Percentiles rank a stretch among this genome's conserved stretches.
Conservation (phyloP, 192 early-diverging fungal genomes). For the Backusella macrospora region DNA sequence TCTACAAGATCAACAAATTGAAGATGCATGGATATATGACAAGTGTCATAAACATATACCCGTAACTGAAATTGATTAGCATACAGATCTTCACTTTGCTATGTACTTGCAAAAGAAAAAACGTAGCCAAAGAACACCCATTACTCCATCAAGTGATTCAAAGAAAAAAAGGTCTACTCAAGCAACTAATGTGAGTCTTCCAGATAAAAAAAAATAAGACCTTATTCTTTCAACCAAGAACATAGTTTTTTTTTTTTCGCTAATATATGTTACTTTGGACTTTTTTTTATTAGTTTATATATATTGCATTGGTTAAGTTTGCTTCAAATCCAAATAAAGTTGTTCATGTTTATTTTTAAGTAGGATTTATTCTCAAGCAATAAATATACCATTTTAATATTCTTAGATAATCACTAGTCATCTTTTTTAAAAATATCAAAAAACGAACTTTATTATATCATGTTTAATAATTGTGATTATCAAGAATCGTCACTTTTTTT, state of each 20-base stretch:
- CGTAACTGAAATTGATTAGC: conserved; percentile 39
- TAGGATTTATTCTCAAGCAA: no score
- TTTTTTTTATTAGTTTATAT: not conserved
- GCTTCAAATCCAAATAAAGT: no score
- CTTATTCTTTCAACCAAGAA: not conserved
- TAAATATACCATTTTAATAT: no score
- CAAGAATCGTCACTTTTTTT: no score
- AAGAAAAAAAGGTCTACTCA: not conserved
- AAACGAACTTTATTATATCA: no score
- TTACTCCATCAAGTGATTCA: not conserved
- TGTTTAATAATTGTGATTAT: no score
- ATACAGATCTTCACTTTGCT: conserved; percentile 61
- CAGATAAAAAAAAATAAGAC: conserved; percentile 18
- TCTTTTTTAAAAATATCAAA: no score
- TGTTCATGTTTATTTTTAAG: no score
- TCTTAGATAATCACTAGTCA: no score
- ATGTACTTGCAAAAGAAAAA: conserved; percentile 38
- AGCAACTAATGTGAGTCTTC: not conserved
- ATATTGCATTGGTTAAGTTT: not conserved
- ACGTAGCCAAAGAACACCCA: not conserved
- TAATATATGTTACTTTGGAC: no score
- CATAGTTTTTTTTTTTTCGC: not conserved
- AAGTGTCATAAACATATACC: conserved; percentile 36
- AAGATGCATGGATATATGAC: conserved; percentile 27
- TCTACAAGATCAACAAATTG: not conserved